Conservation (phyloP, 176 grass and related monocot genomes). For the Bonia amplexicaulis region DNA sequence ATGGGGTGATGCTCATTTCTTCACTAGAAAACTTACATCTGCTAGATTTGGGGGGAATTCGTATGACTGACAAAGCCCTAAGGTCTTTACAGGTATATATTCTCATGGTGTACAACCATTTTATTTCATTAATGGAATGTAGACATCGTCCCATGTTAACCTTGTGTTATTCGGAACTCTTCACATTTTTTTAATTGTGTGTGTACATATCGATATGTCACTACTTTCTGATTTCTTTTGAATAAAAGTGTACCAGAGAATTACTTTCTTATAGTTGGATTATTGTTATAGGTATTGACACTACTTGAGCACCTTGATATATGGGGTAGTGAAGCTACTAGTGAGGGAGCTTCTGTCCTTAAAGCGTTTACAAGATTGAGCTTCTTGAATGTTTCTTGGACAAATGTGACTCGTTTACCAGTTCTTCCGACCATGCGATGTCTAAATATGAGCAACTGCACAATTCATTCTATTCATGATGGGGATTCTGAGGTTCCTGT, state of each 20-base stretch:
- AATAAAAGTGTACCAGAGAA: not conserved
- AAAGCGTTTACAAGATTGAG: conserved; percentile 52
- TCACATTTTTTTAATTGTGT: not conserved
- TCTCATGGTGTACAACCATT: not conserved
- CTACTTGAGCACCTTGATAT: conserved; percentile 80
- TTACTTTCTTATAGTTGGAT: not conserved
- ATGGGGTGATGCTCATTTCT: conserved; percentile 65
- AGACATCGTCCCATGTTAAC: not conserved
- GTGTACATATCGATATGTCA: not conserved
- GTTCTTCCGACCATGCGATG: conserved; percentile 42
- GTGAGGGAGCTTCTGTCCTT: conserved; percentile 57
- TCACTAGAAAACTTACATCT: conserved; percentile 50
- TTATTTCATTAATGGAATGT: not conserved
- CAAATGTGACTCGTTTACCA: conserved; percentile 49
- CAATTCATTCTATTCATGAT: conserved; percentile 55
- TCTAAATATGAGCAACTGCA: conserved; percentile 89
- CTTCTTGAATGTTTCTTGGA: conserved; percentile 82
- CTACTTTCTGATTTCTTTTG: conserved; percentile 13
- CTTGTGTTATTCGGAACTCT: not conserved
- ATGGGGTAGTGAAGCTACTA: conserved; percentile 73
- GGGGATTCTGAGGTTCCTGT: conserved; percentile 29
- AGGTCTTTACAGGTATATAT: conserved; percentile 56
- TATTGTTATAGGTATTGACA: conserved; percentile 61
- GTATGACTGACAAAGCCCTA: conserved; percentile 53
- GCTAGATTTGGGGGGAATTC: conserved; percentile 77